Evolutionary conservation across 1,284 basidiomycete genomes (phyloP), one percentile per base, ranked within the genome.

Genomic region (Pyrrhoderma lamaoense): DNA sequence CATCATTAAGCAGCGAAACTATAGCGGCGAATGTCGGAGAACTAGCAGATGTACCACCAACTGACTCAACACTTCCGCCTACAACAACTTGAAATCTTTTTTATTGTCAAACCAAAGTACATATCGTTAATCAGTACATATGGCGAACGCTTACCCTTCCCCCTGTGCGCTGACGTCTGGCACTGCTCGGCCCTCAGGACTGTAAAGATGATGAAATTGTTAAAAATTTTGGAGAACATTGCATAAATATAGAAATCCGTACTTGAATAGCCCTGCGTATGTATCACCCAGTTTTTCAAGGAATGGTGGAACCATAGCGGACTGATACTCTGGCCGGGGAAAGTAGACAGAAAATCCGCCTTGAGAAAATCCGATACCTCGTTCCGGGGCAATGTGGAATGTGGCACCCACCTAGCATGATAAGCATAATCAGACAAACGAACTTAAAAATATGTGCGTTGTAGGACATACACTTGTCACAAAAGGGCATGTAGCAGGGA

Each of bases 301-400:
- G 59, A 69, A 78, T 9, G 59, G 52, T 2, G 58, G 27, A 9
- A 76, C 72, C 3, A 64, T 65, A 2, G 55, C n/a, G 22, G 56
- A 23, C 61, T 77, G 76, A 60, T 70, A 79, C 16, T 49, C 53
- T 1, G 74, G 72, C 0, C 54, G 52, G 14, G 60, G 53, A 60
- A 76, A 79, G 60, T 70, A 65, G 60, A 73, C 69, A 38, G 70
- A 73, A 63, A 77, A 79, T 16, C 76, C 75, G 42, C 72, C 74
- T 11, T 70, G 68, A 4, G 68, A 72, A 65, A 70, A 70, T 44
- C 61, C 63, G 2, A 62, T 58, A 0, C 56, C 58, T 22, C 45
- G 46, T 49, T 65, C 62, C 8, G 64, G 62, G 18, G 54, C 51
- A 42, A 64, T 52, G 25, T 57, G 55, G 14, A 53, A 55, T 1